Conservation (phyloP, 306 rosid genomes). For the Gastrolobium villosum region DNA sequence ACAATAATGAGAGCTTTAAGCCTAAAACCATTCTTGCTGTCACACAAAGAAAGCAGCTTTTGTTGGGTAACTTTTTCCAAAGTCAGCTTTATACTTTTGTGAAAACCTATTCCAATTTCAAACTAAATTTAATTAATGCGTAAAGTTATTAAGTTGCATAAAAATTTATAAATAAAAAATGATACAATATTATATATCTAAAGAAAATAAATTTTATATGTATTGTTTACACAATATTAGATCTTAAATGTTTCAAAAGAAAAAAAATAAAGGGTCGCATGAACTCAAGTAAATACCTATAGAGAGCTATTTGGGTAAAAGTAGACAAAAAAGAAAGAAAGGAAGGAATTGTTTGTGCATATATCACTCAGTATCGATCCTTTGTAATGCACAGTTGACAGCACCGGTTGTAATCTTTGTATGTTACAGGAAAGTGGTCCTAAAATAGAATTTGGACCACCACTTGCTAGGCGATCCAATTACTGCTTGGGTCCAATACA, state of each 20-base stretch:
- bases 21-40: conserved; percentile 34
- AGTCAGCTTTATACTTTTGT: conserved; percentile 32
- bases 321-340: background rate
- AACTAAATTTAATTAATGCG: background rate
- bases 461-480: conserved; percentile 32
- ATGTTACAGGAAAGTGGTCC: conserved; percentile 49
- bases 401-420: conserved; percentile 12
- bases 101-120: background rate
- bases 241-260: background rate
- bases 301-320: background rate
- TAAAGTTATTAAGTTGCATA: background rate
- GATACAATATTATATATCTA: background rate
- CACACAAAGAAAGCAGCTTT: conserved; percentile 35
- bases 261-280: background rate
- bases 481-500: conserved; percentile 39
- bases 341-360: background rate
- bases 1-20: conserved; percentile 38
- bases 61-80: conserved; percentile 25
- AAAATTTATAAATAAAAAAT: background rate
- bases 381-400: background rate
- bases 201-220: background rate
- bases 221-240: conserved; percentile 11
- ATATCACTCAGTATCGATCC: background rate
- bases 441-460: conserved; percentile 54
- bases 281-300: background rate